Evolutionary conservation across 345 rosid species (phyloP).

Genomic region (Viola odorata): DNA sequence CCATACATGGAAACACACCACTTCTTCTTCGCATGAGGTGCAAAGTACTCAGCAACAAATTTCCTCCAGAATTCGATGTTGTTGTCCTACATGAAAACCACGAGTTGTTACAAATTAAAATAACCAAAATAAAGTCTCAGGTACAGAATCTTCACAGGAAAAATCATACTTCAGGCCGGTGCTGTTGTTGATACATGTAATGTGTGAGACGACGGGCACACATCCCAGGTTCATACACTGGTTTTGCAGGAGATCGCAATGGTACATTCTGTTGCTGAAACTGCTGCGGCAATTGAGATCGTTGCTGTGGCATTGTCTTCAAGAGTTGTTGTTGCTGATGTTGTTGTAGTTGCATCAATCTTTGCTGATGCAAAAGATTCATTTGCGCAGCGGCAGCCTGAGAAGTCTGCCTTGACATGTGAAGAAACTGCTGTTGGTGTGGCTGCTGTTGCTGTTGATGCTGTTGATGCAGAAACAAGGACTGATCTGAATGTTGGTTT

Average conservation of each 20-base stretch:
- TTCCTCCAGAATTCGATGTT: slow-evolving; percentile 97
- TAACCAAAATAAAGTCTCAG: slow-evolving; percentile 7
- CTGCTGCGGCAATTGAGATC: slow-evolving; percentile 69
- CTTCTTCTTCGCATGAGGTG: slow-evolving; percentile 90
- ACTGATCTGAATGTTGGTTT: slow-evolving; percentile 69
- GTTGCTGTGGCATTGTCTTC: slow-evolving; percentile 82
- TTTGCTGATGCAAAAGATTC: slow-evolving; percentile 69
- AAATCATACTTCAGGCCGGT: slow-evolving; percentile 75
- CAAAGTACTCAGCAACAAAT: slow-evolving; percentile 85
- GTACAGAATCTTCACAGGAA: slow-evolving; percentile 10
- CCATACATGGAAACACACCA: slow-evolving; percentile 99
- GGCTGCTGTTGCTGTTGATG: slow-evolving; percentile 69
- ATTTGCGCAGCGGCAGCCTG: slow-evolving; percentile 67
- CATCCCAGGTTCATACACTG: slow-evolving; percentile 88
- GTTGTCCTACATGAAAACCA: slow-evolving; percentile 63
- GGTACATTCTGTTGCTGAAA: slow-evolving; percentile 78
- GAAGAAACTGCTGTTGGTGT: slow-evolving; percentile 57
- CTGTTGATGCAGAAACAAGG: slow-evolving; percentile 75
- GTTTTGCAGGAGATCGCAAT: slow-evolving; percentile 60
- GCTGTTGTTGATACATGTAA: slow-evolving; percentile 92
- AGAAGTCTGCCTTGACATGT: slow-evolving; percentile 78
- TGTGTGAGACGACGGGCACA: slow-evolving; percentile 89
- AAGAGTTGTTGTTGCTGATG: slow-evolving; percentile 73
- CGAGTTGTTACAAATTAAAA: slow-evolving; percentile 17
- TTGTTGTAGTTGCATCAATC: slow-evolving; percentile 66